Conservation (phyloP, 139 green algal species). For the Monoraphidium neglectum region DNA sequence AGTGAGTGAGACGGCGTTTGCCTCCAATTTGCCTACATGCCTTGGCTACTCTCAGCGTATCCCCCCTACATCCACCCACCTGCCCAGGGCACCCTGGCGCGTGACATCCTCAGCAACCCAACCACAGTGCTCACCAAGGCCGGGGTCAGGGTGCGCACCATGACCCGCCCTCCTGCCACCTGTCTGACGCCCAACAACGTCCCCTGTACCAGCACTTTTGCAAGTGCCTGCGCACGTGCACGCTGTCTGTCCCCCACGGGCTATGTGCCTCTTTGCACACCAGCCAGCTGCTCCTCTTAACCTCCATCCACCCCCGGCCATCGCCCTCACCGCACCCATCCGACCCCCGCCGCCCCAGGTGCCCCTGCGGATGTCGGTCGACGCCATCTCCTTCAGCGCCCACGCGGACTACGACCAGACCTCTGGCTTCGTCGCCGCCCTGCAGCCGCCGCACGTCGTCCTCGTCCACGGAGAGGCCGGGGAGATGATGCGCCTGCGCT, state of each 20-base stretch:
- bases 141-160: conserved; percentile 69
- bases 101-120: conserved; percentile 89
- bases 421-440: conserved; percentile 83
- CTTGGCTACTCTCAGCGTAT: neutral
- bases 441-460: conserved; percentile 89
- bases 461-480: conserved; percentile 95
- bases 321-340: neutral
- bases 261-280: neutral
- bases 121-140: conserved; percentile 67
- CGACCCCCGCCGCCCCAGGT: conserved; percentile 47
- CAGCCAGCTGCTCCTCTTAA: neutral
- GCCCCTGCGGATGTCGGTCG: conserved; percentile 82
- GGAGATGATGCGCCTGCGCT: conserved; percentile 72
- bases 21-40: too few relatives aligned
- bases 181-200: too few relatives aligned
- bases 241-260: too few relatives aligned
- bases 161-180: too few relatives aligned
- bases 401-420: conserved; percentile 99
- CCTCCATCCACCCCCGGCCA: neutral
- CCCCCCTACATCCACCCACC: neutral
- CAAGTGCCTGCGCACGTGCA: too few relatives aligned
- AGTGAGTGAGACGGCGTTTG: too few relatives aligned
- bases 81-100: conserved; percentile 89
- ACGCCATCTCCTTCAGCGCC: conserved; percentile 96
- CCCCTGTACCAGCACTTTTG: too few relatives aligned